Base-by-base conservation (phyloP, 202 grass and related monocot species). In the Tripidium arundinaceum region DNA sequence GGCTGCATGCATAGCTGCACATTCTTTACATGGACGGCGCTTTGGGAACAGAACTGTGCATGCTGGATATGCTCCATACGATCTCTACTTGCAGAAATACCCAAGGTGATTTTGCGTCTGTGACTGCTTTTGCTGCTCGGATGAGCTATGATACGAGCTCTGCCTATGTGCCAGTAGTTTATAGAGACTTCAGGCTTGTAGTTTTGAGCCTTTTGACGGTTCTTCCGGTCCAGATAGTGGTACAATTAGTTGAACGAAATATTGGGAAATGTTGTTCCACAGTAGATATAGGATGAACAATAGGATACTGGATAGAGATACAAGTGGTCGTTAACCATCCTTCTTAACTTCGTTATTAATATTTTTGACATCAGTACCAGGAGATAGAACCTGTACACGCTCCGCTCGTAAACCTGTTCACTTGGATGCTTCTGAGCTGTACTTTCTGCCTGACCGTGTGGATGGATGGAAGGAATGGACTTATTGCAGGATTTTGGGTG, bases 11-110 rank as follows among this genome's bases (percentile, higher is more conserved):
- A 77, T 78, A 62, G 90, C 92, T 0, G 90, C 88, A 37, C 96
- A 91, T 72, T 87, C 61, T 10, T 93, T 99, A 58, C 96, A 99
- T 75, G 90, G 92, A 14, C 90, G 92, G 55, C 58, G 81, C 52
- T 99, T 89, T 1, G 83, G 86, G 49, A 65, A 86, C 67, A 84
- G 81, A 62, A 72, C 67, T 2, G 78, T 97, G n/a, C 75, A 39
- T 46, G 67, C 86, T 80, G 81, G 90, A 50, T 93, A 91, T 79
- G 90, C 72, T 9, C 84, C 84, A 18, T 63, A 81, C 52, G 90
- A 87, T 79, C 81, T 91, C 34, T 97, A 91, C 83, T 62, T 93
- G 75, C 69, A 65, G 65, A 88, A 68, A 62, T 93, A 89, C 62
- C 71, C 70, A 8, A 91, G 84, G 79, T 93, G 82, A 93, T 79